phyloP scores from a whole-genome alignment of 441 rosid genomes.

The Pelargonium exstipulatum region DNA sequence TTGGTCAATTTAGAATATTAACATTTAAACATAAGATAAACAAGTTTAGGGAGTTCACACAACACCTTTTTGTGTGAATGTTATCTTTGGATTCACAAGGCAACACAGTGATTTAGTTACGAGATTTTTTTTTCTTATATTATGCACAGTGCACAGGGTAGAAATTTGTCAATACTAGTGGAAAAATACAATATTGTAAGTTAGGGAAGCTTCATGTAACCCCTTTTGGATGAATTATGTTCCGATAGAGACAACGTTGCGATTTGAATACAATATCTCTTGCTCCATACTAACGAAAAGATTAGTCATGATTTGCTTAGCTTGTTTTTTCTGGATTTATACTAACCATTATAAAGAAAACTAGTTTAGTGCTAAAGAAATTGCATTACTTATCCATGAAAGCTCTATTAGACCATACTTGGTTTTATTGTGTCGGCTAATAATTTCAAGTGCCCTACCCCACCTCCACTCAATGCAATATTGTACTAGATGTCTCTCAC shows the following conservation, averaged over 20 bases:
- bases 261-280: background rate
- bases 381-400: background rate
- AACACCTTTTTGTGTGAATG: background rate
- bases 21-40: background rate
- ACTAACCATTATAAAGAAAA: conserved; percentile 8
- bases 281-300: background rate
- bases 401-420: background rate
- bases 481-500: conserved; percentile 10
- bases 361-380: conserved; percentile 9
- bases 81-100: background rate
- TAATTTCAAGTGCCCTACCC: conserved; percentile 18
- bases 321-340: background rate
- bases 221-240: conserved; percentile 2
- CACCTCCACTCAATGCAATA: conserved; percentile 13
- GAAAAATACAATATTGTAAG: background rate
- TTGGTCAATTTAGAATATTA: background rate
- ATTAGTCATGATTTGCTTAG: background rate
- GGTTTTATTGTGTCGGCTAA: conserved; percentile 21
- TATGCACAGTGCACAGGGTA: background rate
- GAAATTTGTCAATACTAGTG: background rate
- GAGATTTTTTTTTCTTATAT: too few species aligned
- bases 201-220: background rate
- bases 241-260: background rate
- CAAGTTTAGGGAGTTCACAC: conserved; percentile 2
- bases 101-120: background rate